Conservation (phyloP, 352 stramenopile species). For the Salisapilia sapeloensis region DNA sequence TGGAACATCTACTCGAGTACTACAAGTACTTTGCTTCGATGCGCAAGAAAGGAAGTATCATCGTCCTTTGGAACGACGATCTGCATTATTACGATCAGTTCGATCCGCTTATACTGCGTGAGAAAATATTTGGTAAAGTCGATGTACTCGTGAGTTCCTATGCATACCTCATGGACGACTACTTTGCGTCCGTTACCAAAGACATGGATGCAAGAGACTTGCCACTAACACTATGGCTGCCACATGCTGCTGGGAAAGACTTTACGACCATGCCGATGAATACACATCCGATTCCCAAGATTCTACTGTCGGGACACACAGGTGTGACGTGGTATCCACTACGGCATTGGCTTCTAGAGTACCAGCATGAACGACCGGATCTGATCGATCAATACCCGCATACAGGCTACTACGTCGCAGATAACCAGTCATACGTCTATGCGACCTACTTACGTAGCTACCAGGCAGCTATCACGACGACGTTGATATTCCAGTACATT, state of each 20-base stretch:
- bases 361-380: constrained; percentile 18
- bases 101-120: constrained; percentile 26
- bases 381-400: constrained; percentile 55
- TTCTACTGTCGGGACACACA: constrained; percentile 37
- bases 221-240: constrained; percentile 44
- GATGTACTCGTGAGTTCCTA: constrained; percentile 61
- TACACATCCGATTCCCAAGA: constrained; percentile 52
- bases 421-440: constrained; percentile 48
- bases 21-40: constrained; percentile 52
- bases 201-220: constrained; percentile 35
- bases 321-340: constrained; percentile 43
- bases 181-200: constrained; percentile 36
- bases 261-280: constrained; percentile 50
- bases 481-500: constrained; percentile 57
- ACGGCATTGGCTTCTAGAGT: constrained; percentile 42
- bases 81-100: constrained; percentile 72
- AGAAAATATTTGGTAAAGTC: constrained; percentile 40
- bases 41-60: constrained; percentile 37
- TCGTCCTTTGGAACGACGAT: constrained; percentile 66
- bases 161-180: constrained; percentile 63
- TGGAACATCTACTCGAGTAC: constrained; percentile 43
- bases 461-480: constrained; percentile 51
- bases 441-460: constrained; percentile 57
- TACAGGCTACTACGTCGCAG: constrained; percentile 25
- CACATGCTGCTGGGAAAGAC: constrained; percentile 39